These are phyloP conservation scores for Cytospora schulzeri DNA, from an alignment of 2,329 filamentous ascomycete genomes.

Conservation along the genomic window DNA sequence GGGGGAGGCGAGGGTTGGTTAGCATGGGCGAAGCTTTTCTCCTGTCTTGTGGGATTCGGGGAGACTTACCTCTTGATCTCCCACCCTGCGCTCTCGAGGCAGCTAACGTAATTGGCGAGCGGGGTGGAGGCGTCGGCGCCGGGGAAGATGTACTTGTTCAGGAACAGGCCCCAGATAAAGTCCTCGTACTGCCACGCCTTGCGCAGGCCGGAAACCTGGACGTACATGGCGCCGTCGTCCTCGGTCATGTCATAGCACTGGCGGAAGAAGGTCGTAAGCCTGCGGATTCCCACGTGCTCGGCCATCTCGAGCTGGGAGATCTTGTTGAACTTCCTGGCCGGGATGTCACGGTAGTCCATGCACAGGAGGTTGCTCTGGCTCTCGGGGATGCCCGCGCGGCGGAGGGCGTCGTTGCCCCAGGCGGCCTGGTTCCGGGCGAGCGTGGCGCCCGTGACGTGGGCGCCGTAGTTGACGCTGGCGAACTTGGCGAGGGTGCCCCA, in stretches of 20 bases:
- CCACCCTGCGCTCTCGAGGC: constrained; percentile 82
- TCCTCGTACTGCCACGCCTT: constrained; percentile 98
- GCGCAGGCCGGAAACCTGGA: constrained; percentile 92
- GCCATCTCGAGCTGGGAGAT: constrained; percentile 99
- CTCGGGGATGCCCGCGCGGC: constrained; percentile 78
- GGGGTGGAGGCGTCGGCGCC: constrained; percentile 95
- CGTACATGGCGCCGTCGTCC: constrained; percentile 93
- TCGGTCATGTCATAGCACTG: constrained; percentile 96
- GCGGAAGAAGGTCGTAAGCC: constrained; percentile 77
- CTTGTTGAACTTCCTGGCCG: constrained; percentile 86
- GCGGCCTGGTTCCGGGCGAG: constrained; percentile 95
- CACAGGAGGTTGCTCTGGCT: constrained; percentile 90
- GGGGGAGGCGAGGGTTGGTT: too few relatives aligned
- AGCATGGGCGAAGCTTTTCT: too few relatives aligned
- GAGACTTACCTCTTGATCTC: constrained; percentile 90
- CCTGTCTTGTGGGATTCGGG: too few relatives aligned
- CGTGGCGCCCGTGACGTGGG: constrained; percentile 81
- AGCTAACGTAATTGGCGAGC: constrained; percentile 82
- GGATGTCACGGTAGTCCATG: constrained; percentile 96
- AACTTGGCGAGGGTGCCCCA: constrained; percentile 97
- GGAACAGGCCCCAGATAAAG: constrained; percentile 96
- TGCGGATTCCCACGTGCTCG: constrained; percentile 94
- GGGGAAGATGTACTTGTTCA: constrained; percentile 99
- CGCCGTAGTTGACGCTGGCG: constrained; percentile 88
- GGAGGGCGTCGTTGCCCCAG: constrained; percentile 91